Base-by-base conservation (phyloP, 139 green algal genomes). In the Chlorella vulgaris region DNA sequence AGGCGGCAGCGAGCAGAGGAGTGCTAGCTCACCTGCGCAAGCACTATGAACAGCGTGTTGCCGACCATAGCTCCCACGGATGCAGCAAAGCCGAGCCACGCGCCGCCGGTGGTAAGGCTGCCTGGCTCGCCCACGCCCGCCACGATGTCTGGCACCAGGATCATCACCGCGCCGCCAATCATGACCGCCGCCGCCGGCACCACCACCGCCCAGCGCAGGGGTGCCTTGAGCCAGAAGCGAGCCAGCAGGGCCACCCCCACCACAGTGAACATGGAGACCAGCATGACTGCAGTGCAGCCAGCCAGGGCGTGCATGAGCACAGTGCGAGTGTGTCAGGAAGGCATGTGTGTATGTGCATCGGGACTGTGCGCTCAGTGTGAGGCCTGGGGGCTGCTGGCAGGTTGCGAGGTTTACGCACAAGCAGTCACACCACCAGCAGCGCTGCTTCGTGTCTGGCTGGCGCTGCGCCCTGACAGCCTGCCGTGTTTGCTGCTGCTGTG, bases 61-160 rank as follows among this genome's bases (percentile, higher is more conserved):
- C 43, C 43, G 4, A 42, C 19, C 43, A 77, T 33, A 31, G 69
- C 69, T 0, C 40, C 69, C 69, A 77, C 43, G 3, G 69, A 77
- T 8, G 69, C 69, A 1, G n/a, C 69, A 77, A 77, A 77, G 26
- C 69, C 69, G 19, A 77, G 69, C 69, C 69, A 77, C 43, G 69
- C 69, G 2, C 47, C 29, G 3, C 3, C 29, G 15, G 43, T 77
- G 43, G 69, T 77, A 42, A 77, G 69, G 69, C 69, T 77, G 43
- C 69, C 70, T 21, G 47, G 40, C 22, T 70, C 33, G 60, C 53
- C 71, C 62, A 15, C 62, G 3, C 62, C 29, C 62, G 28, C 38
- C 67, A 35, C 10, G 24, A 60, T 74, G 39, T 74, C 67, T 29
- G 67, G 67, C 67, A 74, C 67, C 24, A 74, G 67, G 18, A 74